phyloP scores from a whole-genome alignment of 225 moss, liverwort and hornwort species.

The Neckera pumila region DNA sequence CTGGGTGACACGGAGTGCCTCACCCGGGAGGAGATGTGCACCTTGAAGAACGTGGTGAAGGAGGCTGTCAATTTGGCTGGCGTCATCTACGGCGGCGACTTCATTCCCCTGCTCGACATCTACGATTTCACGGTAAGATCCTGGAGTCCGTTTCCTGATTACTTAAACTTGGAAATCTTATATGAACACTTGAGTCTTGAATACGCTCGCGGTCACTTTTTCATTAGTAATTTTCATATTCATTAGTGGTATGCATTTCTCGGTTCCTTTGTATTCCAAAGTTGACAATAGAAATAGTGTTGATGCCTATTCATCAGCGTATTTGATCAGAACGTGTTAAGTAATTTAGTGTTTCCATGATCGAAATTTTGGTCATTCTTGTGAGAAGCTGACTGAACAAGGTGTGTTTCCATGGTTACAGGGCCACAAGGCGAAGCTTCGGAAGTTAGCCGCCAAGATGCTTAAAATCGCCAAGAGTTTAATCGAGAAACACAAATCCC shows the following conservation, averaged over 20 bases:
- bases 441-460: slow-evolving; percentile 10
- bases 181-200: background rate
- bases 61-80: slow-evolving; percentile 46
- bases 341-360: background rate
- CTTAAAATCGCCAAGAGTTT: slow-evolving; percentile 11
- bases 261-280: too few species aligned
- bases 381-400: background rate
- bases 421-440: slow-evolving; percentile 26
- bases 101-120: slow-evolving; percentile 37
- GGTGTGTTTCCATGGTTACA: background rate
- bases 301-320: background rate
- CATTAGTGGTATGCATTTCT: background rate
- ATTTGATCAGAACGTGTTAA: background rate
- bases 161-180: too few species aligned
- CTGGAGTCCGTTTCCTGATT: background rate
- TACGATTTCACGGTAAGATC: slow-evolving; percentile 31
- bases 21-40: slow-evolving; percentile 21
- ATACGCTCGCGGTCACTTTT: background rate
- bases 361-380: background rate
- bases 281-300: too few species aligned
- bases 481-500: slow-evolving; percentile 25
- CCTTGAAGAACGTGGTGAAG: slow-evolving; percentile 34
- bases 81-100: slow-evolving; percentile 32
- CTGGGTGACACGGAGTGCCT: slow-evolving; percentile 30
- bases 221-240: background rate